phyloP scores from a whole-genome alignment of 352 stramenopile genomes.

The Globisporangium cylindrosporum region DNA sequence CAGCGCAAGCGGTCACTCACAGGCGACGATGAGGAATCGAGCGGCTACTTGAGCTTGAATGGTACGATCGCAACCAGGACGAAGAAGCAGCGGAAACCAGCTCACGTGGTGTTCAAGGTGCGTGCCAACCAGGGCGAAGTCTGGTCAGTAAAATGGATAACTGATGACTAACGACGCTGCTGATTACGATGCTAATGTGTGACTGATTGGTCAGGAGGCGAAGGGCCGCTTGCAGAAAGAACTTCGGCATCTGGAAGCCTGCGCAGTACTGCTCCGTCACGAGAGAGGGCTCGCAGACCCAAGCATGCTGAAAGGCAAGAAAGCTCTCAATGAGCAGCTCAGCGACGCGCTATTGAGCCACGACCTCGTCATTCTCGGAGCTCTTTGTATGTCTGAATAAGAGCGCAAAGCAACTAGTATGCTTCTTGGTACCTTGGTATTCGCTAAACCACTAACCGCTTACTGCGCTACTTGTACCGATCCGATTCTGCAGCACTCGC shows the following conservation, averaged over 20 bases:
- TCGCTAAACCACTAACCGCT: neutral
- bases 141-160: no score
- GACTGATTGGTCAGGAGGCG: conserved; percentile 4
- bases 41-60: no score
- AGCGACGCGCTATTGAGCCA: conserved; percentile 30
- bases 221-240: conserved; percentile 3
- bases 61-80: no score
- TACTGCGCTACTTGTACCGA: neutral
- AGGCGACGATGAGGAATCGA: no score
- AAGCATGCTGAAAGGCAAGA: neutral
- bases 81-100: no score
- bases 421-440: neutral
- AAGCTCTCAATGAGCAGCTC: conserved; percentile 10
- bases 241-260: neutral
- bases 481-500: conserved; percentile 9
- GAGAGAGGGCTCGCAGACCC: neutral
- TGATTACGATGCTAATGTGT: neutral
- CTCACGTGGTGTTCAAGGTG: no score
- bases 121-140: no score
- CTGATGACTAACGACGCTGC: no score
- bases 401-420: no score
- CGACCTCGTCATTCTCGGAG: conserved; percentile 33
- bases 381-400: conserved; percentile 15
- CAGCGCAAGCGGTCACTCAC: no score
- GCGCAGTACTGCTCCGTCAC: neutral